Conservation (phyloP, 108 stramenopile species). For the Skeletonema tropicum region DNA sequence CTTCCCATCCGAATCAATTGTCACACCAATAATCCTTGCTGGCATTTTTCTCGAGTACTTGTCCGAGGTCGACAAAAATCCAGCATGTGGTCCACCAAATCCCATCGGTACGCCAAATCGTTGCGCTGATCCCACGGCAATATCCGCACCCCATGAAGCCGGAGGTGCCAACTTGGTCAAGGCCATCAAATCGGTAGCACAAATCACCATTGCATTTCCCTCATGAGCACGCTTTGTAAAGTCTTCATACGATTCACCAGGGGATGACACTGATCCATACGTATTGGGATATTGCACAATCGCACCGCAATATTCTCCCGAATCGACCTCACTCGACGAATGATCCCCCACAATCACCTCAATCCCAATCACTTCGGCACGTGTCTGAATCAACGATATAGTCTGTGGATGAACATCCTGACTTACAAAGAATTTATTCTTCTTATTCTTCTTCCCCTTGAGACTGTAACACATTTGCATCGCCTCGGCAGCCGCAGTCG, state of each 20-base stretch:
- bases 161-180: slow-evolving; percentile 89
- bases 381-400: slow-evolving; percentile 93
- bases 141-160: slow-evolving; percentile 96
- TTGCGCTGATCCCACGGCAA: slow-evolving; percentile 98
- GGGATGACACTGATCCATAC: slow-evolving; percentile 84
- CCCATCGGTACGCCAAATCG: slow-evolving; percentile 99
- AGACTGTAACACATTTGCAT: slow-evolving; percentile 95
- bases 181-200: slow-evolving; percentile 96
- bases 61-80: slow-evolving; percentile 93
- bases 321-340: slow-evolving; percentile 70
- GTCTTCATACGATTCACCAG: slow-evolving; percentile 83
- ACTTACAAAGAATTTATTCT: slow-evolving; percentile 93
- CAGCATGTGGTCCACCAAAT: slow-evolving; percentile 99
- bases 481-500: slow-evolving; percentile 96
- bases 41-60: slow-evolving; percentile 97
- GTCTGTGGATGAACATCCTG: slow-evolving; percentile 97
- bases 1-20: slow-evolving; percentile 90
- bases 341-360: slow-evolving; percentile 91
- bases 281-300: slow-evolving; percentile 99
- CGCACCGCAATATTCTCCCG: slow-evolving; percentile 90
- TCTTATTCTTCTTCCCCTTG: slow-evolving; percentile 90
- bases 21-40: slow-evolving; percentile 97
- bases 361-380: slow-evolving; percentile 89
- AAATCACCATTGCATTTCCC: slow-evolving; percentile 88
- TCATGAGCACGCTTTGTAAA: slow-evolving; percentile 84